Percentiles rank a stretch among this genome's conserved stretches.
These are phyloP conservation scores for Torulaspora microellipsoides DNA, from an alignment of 805 yeast species.

Conservation along the genomic window DNA sequence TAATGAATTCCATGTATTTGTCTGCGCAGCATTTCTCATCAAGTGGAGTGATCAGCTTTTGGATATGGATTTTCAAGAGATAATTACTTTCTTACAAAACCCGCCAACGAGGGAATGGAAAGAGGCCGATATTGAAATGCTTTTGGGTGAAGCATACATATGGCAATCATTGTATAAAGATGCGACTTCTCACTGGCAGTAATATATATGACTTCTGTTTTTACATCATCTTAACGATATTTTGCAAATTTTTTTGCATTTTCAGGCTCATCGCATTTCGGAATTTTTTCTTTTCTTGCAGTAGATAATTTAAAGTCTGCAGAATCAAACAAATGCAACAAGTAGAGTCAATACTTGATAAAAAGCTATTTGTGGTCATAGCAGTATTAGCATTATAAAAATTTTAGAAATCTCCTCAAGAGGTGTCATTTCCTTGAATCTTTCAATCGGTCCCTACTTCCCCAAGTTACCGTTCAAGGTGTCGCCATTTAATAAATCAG, in stretches of 20 bases:
- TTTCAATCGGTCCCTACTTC: too few relatives aligned
- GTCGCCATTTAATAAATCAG: slow-evolving; percentile 4
- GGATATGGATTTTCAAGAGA: slow-evolving; percentile 90
- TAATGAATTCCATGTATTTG: slow-evolving; percentile 90
- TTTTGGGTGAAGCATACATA: slow-evolving; percentile 91
- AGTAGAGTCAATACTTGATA: too few relatives aligned
- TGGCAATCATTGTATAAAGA: slow-evolving; percentile 93
- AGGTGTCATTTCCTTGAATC: too few relatives aligned
- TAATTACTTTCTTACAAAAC: slow-evolving; percentile 83
- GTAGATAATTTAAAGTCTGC: too few relatives aligned
- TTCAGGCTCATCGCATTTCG: slow-evolving; percentile 3
- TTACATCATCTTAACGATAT: neutral
- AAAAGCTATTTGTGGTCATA: too few relatives aligned
- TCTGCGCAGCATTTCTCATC: slow-evolving; percentile 92
- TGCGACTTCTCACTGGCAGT: slow-evolving; percentile 79
- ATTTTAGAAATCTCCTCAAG: too few relatives aligned
- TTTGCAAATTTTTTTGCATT: neutral
- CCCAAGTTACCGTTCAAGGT: slow-evolving; percentile 7
- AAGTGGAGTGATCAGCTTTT: slow-evolving; percentile 78
- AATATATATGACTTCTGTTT: neutral
- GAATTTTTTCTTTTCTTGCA: slow-evolving; percentile 1
- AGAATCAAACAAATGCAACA: too few relatives aligned
- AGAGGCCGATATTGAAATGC: slow-evolving; percentile 84
- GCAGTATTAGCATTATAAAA: too few relatives aligned
- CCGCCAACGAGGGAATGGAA: slow-evolving; percentile 85